phyloP scores from a whole-genome alignment of 2,329 filamentous ascomycete species.

The Paecilomyces variotii region DNA sequence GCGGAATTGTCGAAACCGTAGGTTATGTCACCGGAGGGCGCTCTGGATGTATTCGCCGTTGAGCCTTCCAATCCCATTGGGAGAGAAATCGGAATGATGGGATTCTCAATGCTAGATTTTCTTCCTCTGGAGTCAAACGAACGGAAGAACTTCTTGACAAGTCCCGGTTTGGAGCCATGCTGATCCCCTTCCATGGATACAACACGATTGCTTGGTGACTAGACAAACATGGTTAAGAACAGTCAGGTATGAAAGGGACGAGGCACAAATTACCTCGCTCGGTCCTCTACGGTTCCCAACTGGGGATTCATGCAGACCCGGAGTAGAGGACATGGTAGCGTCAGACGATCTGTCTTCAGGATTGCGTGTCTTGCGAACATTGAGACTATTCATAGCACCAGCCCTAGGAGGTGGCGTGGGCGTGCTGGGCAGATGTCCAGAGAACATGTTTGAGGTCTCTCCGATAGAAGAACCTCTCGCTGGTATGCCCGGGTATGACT shows the following conservation, averaged over 20 bases:
- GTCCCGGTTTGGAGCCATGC: neutral
- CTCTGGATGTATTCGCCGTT: neutral
- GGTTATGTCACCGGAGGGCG: neutral
- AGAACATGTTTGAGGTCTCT: constrained; percentile 5
- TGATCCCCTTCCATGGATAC: neutral
- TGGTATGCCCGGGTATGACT: constrained; percentile 16
- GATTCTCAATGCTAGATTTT: neutral
- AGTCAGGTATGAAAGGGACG: neutral
- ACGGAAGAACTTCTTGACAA: constrained; percentile 4
- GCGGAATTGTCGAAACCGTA: neutral
- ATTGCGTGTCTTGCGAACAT: constrained; percentile 15
- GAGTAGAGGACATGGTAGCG: neutral
- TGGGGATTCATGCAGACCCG: neutral
- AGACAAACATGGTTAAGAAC: neutral
- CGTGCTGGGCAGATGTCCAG: constrained; percentile 10
- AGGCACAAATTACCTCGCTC: neutral
- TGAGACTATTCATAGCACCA: constrained; percentile 12
- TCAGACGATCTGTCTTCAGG: neutral
- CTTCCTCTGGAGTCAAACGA: constrained; percentile 3
- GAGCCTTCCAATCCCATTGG: neutral
- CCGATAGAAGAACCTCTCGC: constrained; percentile 19
- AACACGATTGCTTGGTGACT: neutral
- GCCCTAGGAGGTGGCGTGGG: constrained; percentile 15
- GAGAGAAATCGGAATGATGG: neutral
- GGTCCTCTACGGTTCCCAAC: neutral